These are phyloP conservation scores for Ambrosiella xylebori DNA, from an alignment of 2,329 filamentous ascomycete genomes.

Conservation along the genomic window DNA sequence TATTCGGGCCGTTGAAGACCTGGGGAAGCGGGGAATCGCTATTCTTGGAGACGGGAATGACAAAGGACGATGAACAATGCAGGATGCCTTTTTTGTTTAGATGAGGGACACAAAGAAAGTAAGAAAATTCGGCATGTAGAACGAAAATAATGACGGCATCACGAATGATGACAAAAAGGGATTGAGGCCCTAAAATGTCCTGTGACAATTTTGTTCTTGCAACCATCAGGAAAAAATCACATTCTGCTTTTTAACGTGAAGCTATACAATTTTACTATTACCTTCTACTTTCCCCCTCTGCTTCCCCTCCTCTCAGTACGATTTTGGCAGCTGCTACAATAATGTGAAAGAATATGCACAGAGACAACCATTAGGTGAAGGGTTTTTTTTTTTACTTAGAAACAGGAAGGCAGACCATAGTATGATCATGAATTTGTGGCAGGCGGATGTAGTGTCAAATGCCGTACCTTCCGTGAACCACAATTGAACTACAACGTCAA, in stretches of 20 bases:
- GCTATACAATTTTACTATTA: not conserved
- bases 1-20: slow-evolving; percentile 11
- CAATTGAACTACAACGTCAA: too few species aligned
- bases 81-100: not conserved
- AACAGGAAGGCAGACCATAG: not conserved
- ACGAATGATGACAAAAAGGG: not conserved
- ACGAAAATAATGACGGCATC: not conserved
- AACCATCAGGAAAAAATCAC: not conserved
- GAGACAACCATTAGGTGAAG: not conserved
- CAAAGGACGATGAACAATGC: not conserved
- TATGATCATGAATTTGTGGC: not conserved
- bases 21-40: slow-evolving; percentile 9
- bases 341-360: not conserved
- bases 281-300: not conserved
- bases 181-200: not conserved
- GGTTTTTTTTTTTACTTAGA: not conserved
- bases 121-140: not conserved
- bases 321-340: not conserved
- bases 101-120: not conserved
- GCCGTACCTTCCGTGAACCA: too few species aligned
- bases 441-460: too few species aligned
- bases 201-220: slow-evolving; percentile 1
- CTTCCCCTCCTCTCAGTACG: not conserved
- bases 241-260: not conserved
- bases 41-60: not conserved